Percentiles rank a stretch among this genome's conserved stretches.
Conservation (phyloP, 2,329 filamentous ascomycete genomes). For the Fusarium bulbicola region DNA sequence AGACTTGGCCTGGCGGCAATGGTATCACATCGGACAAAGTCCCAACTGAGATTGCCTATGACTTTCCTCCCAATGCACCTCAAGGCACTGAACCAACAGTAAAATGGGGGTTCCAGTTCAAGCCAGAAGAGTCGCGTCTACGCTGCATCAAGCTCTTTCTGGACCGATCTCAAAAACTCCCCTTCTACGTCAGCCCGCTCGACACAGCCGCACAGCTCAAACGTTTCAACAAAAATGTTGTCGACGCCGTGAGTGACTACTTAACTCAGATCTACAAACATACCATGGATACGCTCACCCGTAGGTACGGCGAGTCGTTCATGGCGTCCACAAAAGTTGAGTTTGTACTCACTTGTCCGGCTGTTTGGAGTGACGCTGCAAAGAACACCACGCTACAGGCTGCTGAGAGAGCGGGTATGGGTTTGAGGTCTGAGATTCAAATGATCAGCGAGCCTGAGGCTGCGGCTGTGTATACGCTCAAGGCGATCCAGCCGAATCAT, state of each 20-base stretch:
- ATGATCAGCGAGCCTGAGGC: constrained; percentile 86
- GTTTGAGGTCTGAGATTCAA: constrained; percentile 73
- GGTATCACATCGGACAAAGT: constrained; percentile 91
- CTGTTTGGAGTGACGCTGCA: constrained; percentile 86
- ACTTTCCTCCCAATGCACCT: constrained; percentile 46
- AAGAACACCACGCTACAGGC: constrained; percentile 84
- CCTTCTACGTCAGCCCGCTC: constrained; percentile 80
- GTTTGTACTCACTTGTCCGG: constrained; percentile 83
- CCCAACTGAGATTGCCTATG: constrained; percentile 79
- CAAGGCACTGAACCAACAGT: constrained; percentile 57
- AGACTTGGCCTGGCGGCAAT: constrained; percentile 84
- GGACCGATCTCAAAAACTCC: constrained; percentile 81
- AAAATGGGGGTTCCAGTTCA: constrained; percentile 87
- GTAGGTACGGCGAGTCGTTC: constrained; percentile 80
- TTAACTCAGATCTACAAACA: constrained; percentile 79
- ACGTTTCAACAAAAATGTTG: constrained; percentile 77
- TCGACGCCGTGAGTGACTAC: constrained; percentile 83
- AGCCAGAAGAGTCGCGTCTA: constrained; percentile 77
- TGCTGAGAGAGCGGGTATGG: constrained; percentile 82
- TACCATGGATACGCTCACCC: constrained; percentile 79
- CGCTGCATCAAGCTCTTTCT: constrained; percentile 88
- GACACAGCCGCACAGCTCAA: constrained; percentile 82
- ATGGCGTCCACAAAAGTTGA: constrained; percentile 80
- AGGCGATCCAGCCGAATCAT: constrained; percentile 80
- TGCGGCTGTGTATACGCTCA: constrained; percentile 81